A percentile compares a stretch with the other conserved stretches of the same genome.
Evolutionary conservation across 306 rosid species (phyloP).

Genomic region (Urtica urens): DNA sequence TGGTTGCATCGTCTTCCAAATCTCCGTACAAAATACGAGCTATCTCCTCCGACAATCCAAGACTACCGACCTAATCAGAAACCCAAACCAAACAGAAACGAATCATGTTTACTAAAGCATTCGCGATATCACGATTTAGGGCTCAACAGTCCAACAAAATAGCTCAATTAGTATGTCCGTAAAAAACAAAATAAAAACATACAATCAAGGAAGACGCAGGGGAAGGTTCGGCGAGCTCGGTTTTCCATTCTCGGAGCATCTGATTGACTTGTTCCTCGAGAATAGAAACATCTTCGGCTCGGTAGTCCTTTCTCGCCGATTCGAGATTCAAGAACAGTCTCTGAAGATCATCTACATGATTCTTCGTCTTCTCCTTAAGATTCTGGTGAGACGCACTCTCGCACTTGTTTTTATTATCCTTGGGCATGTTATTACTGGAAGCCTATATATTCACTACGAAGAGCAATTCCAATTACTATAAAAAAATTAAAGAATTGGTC

Average conservation of each 20-base stretch:
- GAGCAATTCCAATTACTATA: too few species aligned
- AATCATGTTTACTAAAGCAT: conserved; percentile 33
- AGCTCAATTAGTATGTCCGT: too few species aligned
- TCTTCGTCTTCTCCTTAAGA: conserved; percentile 92
- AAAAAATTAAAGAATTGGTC: too few species aligned
- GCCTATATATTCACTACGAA: too few species aligned
- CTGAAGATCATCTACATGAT: conserved; percentile 92
- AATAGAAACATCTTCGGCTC: conserved; percentile 49
- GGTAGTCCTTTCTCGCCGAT: conserved; percentile 92
- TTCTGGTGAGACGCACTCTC: conserved; percentile 82
- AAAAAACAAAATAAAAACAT: not conserved
- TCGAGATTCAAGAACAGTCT: conserved; percentile 68
- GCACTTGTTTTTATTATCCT: conserved; percentile 74
- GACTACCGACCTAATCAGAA: conserved; percentile 69
- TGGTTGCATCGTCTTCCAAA: conserved; percentile 97
- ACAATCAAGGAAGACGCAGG: conserved; percentile 77
- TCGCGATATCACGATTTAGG: too few species aligned
- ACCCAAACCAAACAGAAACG: conserved; percentile 8
- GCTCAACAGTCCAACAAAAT: too few species aligned
- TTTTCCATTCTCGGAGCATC: conserved; percentile 99
- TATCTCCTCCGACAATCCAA: conserved; percentile 91
- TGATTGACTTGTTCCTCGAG: conserved; percentile 96
- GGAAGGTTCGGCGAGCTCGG: conserved; percentile 94
- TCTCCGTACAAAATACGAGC: conserved; percentile 79
- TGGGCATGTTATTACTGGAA: too few species aligned